Evolutionary conservation across 768 basidiomycete genomes (phyloP), one percentile per base, ranked within the genome.

Genomic region (Saitozyma podzolica): DNA sequence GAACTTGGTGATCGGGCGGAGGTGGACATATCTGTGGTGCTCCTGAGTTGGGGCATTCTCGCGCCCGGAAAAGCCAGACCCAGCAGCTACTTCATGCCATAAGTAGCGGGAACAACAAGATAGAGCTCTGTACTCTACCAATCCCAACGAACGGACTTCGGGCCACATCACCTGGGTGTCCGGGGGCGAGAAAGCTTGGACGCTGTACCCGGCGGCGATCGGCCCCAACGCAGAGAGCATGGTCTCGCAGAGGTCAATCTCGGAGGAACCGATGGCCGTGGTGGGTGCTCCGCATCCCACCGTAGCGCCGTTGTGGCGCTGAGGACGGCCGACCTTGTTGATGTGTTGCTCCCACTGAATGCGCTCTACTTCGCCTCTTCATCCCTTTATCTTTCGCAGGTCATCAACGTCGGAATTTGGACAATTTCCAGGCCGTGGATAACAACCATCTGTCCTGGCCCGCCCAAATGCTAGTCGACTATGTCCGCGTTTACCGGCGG

Each of bases 241-340:
- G 58, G 83, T 98, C 54, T 82, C 84, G 43, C 82, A 84, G 69
- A 83, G 94, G 42, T 72, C 92, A 13, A 86, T 86, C 59, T 83
- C 92, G 6, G 90, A 94, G 73, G 95, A 99, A 77, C 95, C 96
- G 2, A 88, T 97, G 92, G 92, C 68, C 65, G 86, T 81, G 55
- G 57, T 64, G 60, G 54, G 62, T 61, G 47, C n/a, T n/a, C n/a
- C n/a, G n/a, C n/a, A n/a, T n/a, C n/a, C n/a, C n/a, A n/a, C n/a
- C n/a, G n/a, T n/a, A n/a, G n/a, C n/a, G n/a, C n/a, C n/a, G n/a
- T n/a, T n/a, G n/a, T n/a, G n/a, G n/a, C n/a, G n/a, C n/a, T n/a
- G n/a, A n/a, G n/a, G n/a, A n/a, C n/a, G n/a, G n/a, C n/a, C n/a
- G n/a, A n/a, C n/a, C n/a, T n/a, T n/a, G n/a, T n/a, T n/a, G n/a